A percentile compares a stretch with the other conserved stretches of the same genome.
These are phyloP conservation scores for Penicillium aurantiogriseum DNA, from an alignment of 2,329 filamentous ascomycete species.

Conservation along the genomic window DNA sequence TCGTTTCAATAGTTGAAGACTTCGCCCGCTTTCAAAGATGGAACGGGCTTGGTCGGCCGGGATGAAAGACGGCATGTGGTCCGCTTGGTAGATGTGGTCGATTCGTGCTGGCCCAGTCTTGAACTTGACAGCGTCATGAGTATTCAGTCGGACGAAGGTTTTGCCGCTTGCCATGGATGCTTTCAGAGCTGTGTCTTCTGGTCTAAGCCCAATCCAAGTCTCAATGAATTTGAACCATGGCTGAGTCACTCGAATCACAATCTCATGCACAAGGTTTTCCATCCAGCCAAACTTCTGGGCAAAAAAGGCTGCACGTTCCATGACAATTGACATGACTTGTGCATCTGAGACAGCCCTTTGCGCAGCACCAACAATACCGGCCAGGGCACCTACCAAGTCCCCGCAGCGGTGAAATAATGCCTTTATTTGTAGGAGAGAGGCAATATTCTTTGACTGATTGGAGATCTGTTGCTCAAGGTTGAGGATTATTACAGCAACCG, in stretches of 20 bases:
- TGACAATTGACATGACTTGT: constrained; percentile 60
- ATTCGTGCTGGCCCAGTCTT: constrained; percentile 60
- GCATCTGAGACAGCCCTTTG: constrained; percentile 56
- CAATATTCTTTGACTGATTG: constrained; percentile 22
- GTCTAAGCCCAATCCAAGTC: constrained; percentile 71
- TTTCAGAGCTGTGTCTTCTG: constrained; percentile 54
- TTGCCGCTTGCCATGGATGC: constrained; percentile 52
- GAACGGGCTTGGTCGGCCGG: constrained; percentile 65
- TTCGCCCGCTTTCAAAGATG: constrained; percentile 78
- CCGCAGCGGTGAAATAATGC: constrained; percentile 41
- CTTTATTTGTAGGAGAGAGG: constrained; percentile 39
- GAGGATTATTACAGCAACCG: constrained; percentile 35
- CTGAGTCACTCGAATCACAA: constrained; percentile 61
- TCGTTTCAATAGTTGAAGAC: constrained; percentile 67
- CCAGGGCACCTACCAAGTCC: constrained; percentile 37
- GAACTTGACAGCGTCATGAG: constrained; percentile 58
- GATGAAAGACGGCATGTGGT: constrained; percentile 70
- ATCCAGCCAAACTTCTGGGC: constrained; percentile 64
- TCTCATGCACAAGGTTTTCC: constrained; percentile 63
- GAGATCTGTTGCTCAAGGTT: constrained; percentile 39
- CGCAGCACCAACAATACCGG: constrained; percentile 44
- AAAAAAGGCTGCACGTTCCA: constrained; percentile 60
- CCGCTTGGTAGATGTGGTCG: constrained; percentile 53
- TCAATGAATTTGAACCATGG: constrained; percentile 68
- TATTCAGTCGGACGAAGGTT: constrained; percentile 61